Percentiles rank a stretch among this genome's conserved stretches.
Evolutionary conservation across 768 basidiomycete genomes (phyloP).

Genomic region (Zangia roseola): DNA sequence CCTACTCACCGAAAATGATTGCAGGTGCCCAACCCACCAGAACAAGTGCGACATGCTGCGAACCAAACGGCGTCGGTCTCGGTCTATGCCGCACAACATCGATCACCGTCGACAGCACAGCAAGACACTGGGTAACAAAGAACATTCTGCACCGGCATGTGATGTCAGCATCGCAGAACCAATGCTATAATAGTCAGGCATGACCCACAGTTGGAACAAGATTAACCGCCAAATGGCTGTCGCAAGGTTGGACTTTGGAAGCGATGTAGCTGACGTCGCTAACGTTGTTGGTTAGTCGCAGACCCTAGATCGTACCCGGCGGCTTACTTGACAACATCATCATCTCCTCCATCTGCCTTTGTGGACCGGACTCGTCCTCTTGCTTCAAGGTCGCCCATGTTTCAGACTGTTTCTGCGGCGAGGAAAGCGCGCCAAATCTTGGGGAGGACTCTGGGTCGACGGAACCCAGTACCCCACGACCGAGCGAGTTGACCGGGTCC

Average conservation of each 20-base stretch:
- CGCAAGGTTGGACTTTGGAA: slow-evolving; percentile 26
- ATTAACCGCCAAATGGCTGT: slow-evolving; percentile 52
- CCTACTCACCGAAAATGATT: slow-evolving; percentile 46
- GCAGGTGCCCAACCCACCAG: slow-evolving; percentile 60
- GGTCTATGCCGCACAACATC: slow-evolving; percentile 41
- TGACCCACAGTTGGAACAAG: slow-evolving; percentile 49
- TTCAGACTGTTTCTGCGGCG: not conserved
- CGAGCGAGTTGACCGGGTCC: slow-evolving; percentile 16
- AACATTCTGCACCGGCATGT: slow-evolving; percentile 37
- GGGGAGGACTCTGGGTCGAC: slow-evolving; percentile 3
- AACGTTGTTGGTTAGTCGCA: not conserved
- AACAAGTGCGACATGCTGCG: slow-evolving; percentile 62
- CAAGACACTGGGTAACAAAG: slow-evolving; percentile 45
- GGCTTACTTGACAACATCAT: slow-evolving; percentile 11
- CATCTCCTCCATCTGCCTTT: not conserved
- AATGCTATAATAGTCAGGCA: not conserved
- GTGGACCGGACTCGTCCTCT: not conserved
- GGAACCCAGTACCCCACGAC: slow-evolving; percentile 20
- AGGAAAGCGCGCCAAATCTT: not conserved
- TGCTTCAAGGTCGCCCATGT: slow-evolving; percentile 7
- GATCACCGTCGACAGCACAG: slow-evolving; percentile 49
- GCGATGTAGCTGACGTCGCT: slow-evolving; percentile 3
- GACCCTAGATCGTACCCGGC: not conserved
- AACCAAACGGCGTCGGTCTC: slow-evolving; percentile 54
- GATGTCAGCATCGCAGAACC: not conserved